Conservation (phyloP, 139 green algal genomes). For the Tetraselmis striata region DNA sequence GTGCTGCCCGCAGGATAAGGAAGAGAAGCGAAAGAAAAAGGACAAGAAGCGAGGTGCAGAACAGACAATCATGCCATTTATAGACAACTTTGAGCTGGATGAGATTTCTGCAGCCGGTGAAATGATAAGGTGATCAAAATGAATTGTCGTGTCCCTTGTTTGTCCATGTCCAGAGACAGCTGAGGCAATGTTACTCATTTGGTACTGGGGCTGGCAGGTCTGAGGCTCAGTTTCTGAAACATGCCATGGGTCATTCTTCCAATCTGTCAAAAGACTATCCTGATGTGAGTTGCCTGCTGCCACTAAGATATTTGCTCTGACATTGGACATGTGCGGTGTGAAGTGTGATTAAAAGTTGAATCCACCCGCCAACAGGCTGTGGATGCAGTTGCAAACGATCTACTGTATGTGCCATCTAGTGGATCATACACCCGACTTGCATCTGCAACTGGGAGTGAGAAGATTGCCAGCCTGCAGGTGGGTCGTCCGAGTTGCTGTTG, state of each 20-base stretch:
- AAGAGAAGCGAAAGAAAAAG: constrained; percentile 19
- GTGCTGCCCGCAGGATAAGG: constrained; percentile 13
- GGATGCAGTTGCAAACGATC: not conserved
- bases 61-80: constrained; percentile 5
- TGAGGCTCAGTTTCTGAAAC: not conserved
- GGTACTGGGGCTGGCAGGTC: no score
- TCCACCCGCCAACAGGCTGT: no score
- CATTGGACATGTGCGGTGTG: no score
- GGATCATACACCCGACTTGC: not conserved
- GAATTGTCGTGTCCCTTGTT: no score
- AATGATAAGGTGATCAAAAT: not conserved
- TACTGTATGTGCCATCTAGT: not conserved
- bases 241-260: not conserved
- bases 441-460: not conserved
- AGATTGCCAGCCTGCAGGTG: not conserved
- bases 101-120: constrained; percentile 19
- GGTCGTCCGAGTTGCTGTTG: no score
- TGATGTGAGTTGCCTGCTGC: no score
- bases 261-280: not conserved
- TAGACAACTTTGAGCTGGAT: constrained; percentile 31
- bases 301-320: no score
- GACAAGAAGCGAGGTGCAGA: constrained; percentile 28
- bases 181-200: no score
- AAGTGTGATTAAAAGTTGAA: no score
- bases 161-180: no score